Evolutionary conservation across 352 stramenopile genomes (phyloP).

Genomic region (Globisporangium abappressorium): DNA sequence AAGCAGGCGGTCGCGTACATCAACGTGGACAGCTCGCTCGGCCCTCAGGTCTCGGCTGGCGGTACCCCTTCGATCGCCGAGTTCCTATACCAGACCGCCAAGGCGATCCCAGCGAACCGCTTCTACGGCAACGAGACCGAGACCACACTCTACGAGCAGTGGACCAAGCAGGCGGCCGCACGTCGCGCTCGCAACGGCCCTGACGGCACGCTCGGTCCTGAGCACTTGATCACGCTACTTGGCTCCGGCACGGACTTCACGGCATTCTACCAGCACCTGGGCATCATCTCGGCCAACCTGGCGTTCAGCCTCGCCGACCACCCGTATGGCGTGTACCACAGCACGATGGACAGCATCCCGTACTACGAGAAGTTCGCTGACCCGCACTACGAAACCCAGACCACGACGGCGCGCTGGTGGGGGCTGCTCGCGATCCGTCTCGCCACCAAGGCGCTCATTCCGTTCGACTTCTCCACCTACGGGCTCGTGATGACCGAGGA

Average conservation of each 20-base stretch:
- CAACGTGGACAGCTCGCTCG: conserved; percentile 79
- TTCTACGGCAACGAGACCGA: conserved; percentile 28
- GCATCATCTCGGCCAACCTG: conserved; percentile 76
- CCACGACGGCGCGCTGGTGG: conserved; percentile 53
- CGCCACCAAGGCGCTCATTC: conserved; percentile 46
- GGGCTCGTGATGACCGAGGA: conserved; percentile 52
- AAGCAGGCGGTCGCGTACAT: conserved; percentile 74
- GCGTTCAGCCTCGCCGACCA: conserved; percentile 30
- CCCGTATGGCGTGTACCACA: conserved; percentile 81
- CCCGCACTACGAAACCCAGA: conserved; percentile 53
- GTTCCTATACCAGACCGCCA: conserved; percentile 50
- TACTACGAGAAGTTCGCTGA: conserved; percentile 63
- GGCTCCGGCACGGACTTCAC: conserved; percentile 67
- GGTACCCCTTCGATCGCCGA: conserved; percentile 69
- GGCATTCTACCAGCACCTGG: conserved; percentile 77
- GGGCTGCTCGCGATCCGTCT: conserved; percentile 58
- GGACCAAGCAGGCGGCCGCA: conserved; percentile 27
- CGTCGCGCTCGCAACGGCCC: conserved; percentile 14
- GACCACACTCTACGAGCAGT: conserved; percentile 39
- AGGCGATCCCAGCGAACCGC: conserved; percentile 54
- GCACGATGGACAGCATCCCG: conserved; percentile 77
- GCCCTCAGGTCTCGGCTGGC: conserved; percentile 43
- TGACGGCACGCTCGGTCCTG: conserved; percentile 29
- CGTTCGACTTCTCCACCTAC: conserved; percentile 71
- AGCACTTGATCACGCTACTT: conserved; percentile 42